Percentiles rank a stretch among this genome's conserved stretches.
Evolutionary conservation across 2,329 filamentous ascomycete genomes (phyloP).

Genomic region (Botryotinia globosa): DNA sequence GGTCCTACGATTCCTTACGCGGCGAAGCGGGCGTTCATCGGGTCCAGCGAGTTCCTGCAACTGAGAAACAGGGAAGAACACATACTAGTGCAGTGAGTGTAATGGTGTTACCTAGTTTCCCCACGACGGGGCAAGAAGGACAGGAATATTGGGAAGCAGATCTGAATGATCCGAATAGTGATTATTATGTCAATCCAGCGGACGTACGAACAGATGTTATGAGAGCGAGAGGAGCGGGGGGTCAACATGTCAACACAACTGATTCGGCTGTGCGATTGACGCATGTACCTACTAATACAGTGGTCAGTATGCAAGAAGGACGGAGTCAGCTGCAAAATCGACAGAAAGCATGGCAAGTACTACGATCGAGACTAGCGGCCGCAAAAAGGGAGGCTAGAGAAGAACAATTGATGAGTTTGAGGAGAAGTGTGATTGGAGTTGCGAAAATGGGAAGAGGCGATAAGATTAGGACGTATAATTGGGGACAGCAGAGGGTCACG

Average conservation of each 20-base stretch:
- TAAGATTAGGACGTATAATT: constrained; percentile 82
- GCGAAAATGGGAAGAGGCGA: constrained; percentile 85
- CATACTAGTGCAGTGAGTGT: constrained; percentile 93
- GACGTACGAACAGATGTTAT: constrained; percentile 87
- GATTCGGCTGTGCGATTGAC: constrained; percentile 93
- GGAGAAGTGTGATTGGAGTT: constrained; percentile 74
- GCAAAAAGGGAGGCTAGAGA: constrained; percentile 77
- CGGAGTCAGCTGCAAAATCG: constrained; percentile 88
- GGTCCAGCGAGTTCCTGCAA: constrained; percentile 88
- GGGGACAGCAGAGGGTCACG: constrained; percentile 66
- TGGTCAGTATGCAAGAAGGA: constrained; percentile 89
- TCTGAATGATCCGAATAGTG: constrained; percentile 79
- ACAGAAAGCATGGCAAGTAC: constrained; percentile 78
- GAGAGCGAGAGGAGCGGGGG: constrained; percentile 86
- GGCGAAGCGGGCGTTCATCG: constrained; percentile 92
- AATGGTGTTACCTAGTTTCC: constrained; percentile 84
- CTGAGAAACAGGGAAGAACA: constrained; percentile 84
- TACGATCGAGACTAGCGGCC: constrained; percentile 80
- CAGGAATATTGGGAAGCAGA: constrained; percentile 54
- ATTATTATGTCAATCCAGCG: constrained; percentile 83
- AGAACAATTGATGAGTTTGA: constrained; percentile 69
- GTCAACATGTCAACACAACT: constrained; percentile 98
- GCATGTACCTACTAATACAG: constrained; percentile 80
- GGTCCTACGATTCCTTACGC: constrained; percentile 77
- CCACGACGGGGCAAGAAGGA: constrained; percentile 50